Percentiles rank a stretch among this genome's conserved stretches.
Evolutionary conservation across 805 yeast species (phyloP).

Genomic region (Ogataea nakhonphanomensis): DNA sequence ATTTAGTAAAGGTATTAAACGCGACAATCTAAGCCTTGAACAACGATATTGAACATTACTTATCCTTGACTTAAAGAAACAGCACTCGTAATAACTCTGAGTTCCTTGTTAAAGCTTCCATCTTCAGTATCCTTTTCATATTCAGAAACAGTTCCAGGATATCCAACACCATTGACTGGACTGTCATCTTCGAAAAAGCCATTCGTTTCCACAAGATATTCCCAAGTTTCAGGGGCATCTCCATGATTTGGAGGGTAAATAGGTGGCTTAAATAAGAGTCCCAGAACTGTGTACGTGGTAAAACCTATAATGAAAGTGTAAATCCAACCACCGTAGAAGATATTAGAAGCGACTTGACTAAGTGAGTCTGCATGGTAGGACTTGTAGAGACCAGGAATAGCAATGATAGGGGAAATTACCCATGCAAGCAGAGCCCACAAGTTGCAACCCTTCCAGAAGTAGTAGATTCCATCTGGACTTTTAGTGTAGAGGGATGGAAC

Average conservation of each 20-base stretch:
- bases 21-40: no score
- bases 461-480: slow-evolving; percentile 16
- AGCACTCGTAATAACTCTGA: no score
- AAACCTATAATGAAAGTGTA: slow-evolving; percentile 21
- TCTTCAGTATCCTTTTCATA: no score
- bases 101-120: no score
- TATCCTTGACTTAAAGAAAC: no score
- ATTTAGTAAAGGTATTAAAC: no score
- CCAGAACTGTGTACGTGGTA: slow-evolving; percentile 11
- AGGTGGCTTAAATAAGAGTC: slow-evolving; percentile 18
- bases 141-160: slow-evolving; percentile 16
- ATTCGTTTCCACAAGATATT: slow-evolving; percentile 20
- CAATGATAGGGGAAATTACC: slow-evolving; percentile 22
- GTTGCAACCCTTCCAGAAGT: slow-evolving; percentile 18
- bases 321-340: slow-evolving; percentile 26
- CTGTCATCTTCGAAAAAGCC: slow-evolving; percentile 28
- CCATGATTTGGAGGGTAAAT: slow-evolving; percentile 19
- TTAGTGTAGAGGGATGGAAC: slow-evolving; percentile 21
- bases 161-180: slow-evolving; percentile 26
- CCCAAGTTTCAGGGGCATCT: slow-evolving; percentile 22
- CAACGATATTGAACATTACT: no score
- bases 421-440: slow-evolving; percentile 18
- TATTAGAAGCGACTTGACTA: slow-evolving; percentile 18
- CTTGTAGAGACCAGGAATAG: slow-evolving; percentile 30
- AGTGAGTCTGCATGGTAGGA: slow-evolving; percentile 21